Conservation (phyloP, 345 rosid genomes). For the Hibiscus mutabilis region DNA sequence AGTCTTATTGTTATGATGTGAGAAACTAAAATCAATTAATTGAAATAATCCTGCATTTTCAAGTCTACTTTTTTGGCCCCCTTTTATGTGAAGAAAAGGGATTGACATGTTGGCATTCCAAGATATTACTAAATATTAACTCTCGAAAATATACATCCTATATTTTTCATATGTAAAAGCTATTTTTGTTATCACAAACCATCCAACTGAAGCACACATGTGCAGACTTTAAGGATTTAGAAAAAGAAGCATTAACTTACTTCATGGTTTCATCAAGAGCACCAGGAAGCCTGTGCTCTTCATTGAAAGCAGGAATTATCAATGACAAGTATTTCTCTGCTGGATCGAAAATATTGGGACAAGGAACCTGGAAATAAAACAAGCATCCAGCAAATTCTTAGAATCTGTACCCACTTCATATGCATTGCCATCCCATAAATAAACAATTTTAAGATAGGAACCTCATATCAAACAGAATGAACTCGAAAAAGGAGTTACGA, state of each 20-base stretch:
- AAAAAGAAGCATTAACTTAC: conserved; percentile 33
- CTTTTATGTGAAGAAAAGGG: background rate
- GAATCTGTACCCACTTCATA: background rate
- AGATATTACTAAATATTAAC: background rate
- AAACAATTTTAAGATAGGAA: background rate
- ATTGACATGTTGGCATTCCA: background rate
- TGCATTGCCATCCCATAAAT: background rate
- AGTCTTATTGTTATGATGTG: background rate
- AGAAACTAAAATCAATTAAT: background rate
- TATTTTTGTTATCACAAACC: background rate
- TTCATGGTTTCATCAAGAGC: conserved; percentile 84
- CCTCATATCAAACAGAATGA: background rate
- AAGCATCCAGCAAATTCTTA: background rate
- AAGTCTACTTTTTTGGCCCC: background rate
- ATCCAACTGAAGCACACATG: background rate
- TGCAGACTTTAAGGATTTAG: background rate
- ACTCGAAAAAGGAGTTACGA: background rate
- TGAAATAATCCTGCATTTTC: background rate
- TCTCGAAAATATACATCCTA: background rate
- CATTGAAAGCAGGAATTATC: conserved; percentile 86
- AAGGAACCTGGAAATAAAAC: conserved; percentile 47
- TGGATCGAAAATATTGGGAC: conserved; percentile 59
- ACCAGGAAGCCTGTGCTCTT: conserved; percentile 84
- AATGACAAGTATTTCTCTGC: conserved; percentile 77
- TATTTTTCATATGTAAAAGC: background rate